phyloP scores from a whole-genome alignment of 2,329 filamentous ascomycete species.

The Magnaporthiopsis rhizophila region DNA sequence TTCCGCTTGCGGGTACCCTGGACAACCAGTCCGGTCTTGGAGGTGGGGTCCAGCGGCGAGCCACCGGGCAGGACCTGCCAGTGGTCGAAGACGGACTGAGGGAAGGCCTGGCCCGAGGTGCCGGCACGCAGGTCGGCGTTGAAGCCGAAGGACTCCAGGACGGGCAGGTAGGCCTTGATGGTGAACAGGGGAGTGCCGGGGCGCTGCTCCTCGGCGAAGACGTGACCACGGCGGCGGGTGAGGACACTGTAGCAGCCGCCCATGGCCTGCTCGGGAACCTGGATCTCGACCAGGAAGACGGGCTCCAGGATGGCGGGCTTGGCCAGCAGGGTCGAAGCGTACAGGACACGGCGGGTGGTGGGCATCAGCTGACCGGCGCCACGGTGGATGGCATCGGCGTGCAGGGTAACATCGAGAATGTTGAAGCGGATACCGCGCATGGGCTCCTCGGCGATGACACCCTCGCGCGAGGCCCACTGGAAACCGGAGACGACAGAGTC shows the following conservation, averaged over 20 bases:
- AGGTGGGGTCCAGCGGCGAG: constrained; percentile 74
- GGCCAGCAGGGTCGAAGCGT: constrained; percentile 84
- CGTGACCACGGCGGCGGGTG: constrained; percentile 95
- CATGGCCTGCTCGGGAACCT: constrained; percentile 97
- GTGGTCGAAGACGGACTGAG: constrained; percentile 97
- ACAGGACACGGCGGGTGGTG: constrained; percentile 94
- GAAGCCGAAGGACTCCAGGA: constrained; percentile 61
- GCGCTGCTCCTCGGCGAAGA: constrained; percentile 97
- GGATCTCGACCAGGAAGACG: constrained; percentile 98
- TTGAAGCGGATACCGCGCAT: constrained; percentile 98
- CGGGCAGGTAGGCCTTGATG: constrained; percentile 49
- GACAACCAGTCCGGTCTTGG: constrained; percentile 78
- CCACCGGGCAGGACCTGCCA: constrained; percentile 96
- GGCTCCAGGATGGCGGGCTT: constrained; percentile 90
- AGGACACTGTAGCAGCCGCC: constrained; percentile 99
- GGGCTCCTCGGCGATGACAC: constrained; percentile 95
- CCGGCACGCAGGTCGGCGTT: constrained; percentile 89
- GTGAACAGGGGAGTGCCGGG: constrained; percentile 98
- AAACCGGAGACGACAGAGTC: constrained; percentile 99
- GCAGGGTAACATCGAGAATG: constrained; percentile 98
- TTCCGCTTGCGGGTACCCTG: constrained; percentile 95
- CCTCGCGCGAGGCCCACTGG: constrained; percentile 98
- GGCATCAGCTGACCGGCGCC: constrained; percentile 99
- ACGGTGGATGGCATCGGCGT: constrained; percentile 99
- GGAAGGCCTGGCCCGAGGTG: constrained; percentile 98